Base-by-base conservation (phyloP, 805 yeast genomes). In the Candida pini region DNA sequence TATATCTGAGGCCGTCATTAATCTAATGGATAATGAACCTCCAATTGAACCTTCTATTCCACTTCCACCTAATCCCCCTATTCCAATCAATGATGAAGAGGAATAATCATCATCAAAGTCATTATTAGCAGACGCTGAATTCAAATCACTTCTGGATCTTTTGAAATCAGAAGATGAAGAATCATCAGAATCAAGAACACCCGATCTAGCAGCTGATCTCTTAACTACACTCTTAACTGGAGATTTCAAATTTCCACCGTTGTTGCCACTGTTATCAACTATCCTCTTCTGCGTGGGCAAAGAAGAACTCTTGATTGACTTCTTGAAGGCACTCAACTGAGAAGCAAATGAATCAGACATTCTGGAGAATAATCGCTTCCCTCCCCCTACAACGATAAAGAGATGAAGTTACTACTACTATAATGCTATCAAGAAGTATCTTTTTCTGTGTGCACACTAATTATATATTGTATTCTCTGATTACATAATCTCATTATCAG, bases 1-100 rank as follows among this genome's bases (percentile, higher is more conserved):
- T 54, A 78, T 84, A 54, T 92, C 97, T 14, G 92, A 92, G 2
- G 97, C 97, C 54, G 88, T 75, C 51, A 86, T 80, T 35, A 92
- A 68, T 55, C 87, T 86, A 4, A 97, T 89, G 4, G 95, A 84
- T 37, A 82, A 71, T n/a, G 48, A 38, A 23, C 37, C 33, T n/a
- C n/a, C n/a, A n/a, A n/a, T n/a, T n/a, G n/a, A n/a, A n/a, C n/a
- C n/a, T n/a, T n/a, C n/a, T n/a, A n/a, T n/a, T n/a, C n/a, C n/a
- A n/a, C n/a, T n/a, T n/a, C n/a, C n/a, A n/a, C n/a, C n/a, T n/a
- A n/a, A n/a, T n/a, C n/a, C n/a, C n/a, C n/a, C n/a, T n/a, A n/a
- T n/a, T n/a, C n/a, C n/a, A n/a, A n/a, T n/a, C n/a, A n/a, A n/a
- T n/a, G n/a, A n/a, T n/a, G n/a, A 40, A 8, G 30, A 43, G 14